Base-by-base conservation (phyloP, 1,139 yeast genomes). In the Geotrichum aggregatum region DNA sequence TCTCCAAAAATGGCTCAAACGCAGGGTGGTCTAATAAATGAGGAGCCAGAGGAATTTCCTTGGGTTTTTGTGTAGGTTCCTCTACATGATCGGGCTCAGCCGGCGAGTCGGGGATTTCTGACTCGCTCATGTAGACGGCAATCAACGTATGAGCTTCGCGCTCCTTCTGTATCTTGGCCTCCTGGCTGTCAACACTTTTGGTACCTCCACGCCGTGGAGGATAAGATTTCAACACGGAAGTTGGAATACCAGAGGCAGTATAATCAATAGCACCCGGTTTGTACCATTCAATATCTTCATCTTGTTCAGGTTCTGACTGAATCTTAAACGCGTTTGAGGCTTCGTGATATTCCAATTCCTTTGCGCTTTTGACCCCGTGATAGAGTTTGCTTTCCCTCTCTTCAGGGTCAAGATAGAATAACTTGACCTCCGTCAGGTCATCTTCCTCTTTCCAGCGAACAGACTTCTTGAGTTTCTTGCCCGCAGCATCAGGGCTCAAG, bases 351-450 rank as follows among this genome's bases (percentile, higher is more conserved):
- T 67, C 71, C 55, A 63, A 52, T 19, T 56, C 48, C 41, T 59
- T 68, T 44, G 62, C 60, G 24, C 60, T 67, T 22, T 61, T 52
- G 18, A 63, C 59, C 38, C 58, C 60, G 31, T 57, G 55, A 44
- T 55, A 51, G 35, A 54, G 56, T 31, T 61, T 66, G 77, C 75
- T 46, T 73, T 63, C 60, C 70, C 51, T 19, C 65, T 61, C 74
- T 68, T 59, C 78, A 56, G 55, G 76, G 64, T 52, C 76, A 59
- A 57, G 75, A 66, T 68, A 80, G 76, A 58, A 79, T 55, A 62
- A 58, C 43, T 65, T 73, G 63, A 68, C 76, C 64, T 60, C 67
- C 58, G 66, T 80, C 66, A 66, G 71, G 18, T 66, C 66, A 10
- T 56, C 58, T 36, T 70, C 73, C 7, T 61, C 52, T 35, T 60